Base-by-base conservation (phyloP, 208 protist species). In the Angomonas ambiguus region DNA sequence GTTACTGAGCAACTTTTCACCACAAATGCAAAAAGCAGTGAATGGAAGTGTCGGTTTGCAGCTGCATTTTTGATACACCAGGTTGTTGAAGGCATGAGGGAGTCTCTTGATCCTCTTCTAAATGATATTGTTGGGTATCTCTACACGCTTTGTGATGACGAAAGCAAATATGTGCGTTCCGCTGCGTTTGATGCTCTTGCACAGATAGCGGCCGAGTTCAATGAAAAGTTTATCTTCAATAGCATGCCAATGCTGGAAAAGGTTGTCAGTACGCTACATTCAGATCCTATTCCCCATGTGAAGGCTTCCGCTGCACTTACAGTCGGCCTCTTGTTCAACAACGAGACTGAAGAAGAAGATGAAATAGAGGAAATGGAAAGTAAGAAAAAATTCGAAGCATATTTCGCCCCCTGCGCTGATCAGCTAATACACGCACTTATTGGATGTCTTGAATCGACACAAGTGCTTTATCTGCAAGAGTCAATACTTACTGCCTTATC, bases 251-350 rank as follows among this genome's bases (percentile, higher is more conserved):
- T 41, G 35, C 35, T 41, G 5, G 35, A 41, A 41, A 41, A 41
- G 35, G 35, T 13, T 13, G 13, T 41, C 35, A 41, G 13, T 41
- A 41, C 35, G 8, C 5, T 41, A 18, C 13, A 5, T 13, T 63
- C 77, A 16, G 87, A 94, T 65, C 69, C 71, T 48, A 66, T 90
- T 51, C 87, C 91, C 16, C 81, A 77, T 48, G 83, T 94, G 25
- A 79, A 79, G 18, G 76, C 80, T 27, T 73, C 76, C 67, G 91
- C 91, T 5, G 87, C 85, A 8, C 77, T 74, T 51, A 83, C 77
- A 68, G 32, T 93, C 2, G 82, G 91, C 62, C 75, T 72, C 11
- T 92, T 96, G 59, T 92, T 92, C 69, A 84, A 96, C 61, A 62
- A 58, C 30, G 73, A 77, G 35, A 71, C 58, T 10, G 76, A 68